Conservation (phyloP, 176 grass and related monocot species). For the Eleusine indica region DNA sequence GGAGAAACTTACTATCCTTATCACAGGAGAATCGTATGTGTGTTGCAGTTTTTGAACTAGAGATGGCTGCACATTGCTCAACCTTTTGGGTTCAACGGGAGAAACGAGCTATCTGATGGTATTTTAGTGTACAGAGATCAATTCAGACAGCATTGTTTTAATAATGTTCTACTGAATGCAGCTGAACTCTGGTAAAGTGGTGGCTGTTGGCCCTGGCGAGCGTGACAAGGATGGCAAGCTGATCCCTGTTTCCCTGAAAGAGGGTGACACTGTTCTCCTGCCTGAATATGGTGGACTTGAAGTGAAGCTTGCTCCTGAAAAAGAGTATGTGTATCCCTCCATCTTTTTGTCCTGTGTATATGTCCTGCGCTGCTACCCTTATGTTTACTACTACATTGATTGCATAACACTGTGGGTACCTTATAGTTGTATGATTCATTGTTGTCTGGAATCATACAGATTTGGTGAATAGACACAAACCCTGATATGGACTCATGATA, state of each 20-base stretch:
- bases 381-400: background rate
- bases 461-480: background rate
- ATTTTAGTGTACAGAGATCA: background rate
- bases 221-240: conserved; percentile 75
- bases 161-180: conserved; percentile 31
- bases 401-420: background rate
- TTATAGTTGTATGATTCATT: background rate
- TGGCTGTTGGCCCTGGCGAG: conserved; percentile 83
- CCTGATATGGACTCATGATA: background rate
- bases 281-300: conserved; percentile 93
- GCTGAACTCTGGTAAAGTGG: conserved; percentile 85
- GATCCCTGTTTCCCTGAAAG: conserved; percentile 79
- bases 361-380: background rate
- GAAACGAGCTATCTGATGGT: background rate
- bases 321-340: conserved; percentile 54
- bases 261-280: conserved; percentile 87
- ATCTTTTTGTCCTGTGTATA: background rate
- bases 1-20: no score
- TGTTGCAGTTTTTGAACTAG: background rate
- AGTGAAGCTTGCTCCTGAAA: conserved; percentile 87
- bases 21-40: no score
- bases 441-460: background rate
- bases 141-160: background rate
- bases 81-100: background rate
- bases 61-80: background rate